phyloP scores from a whole-genome alignment of 331 rosid genomes.

The Pyracantha coccinea region DNA sequence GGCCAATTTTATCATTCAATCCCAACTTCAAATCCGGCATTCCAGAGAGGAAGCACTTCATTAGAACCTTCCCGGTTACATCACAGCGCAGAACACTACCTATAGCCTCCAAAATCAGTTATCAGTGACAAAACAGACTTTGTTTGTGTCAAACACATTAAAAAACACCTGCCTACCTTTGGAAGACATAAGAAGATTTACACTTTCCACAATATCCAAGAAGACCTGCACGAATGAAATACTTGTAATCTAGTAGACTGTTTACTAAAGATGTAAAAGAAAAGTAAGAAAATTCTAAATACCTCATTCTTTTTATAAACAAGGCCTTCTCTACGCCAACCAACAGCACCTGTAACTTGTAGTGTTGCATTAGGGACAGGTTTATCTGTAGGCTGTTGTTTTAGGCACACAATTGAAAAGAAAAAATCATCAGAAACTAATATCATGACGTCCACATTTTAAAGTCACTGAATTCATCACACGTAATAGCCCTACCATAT shows the following conservation, averaged over 20 bases:
- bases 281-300: background rate
- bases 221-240: slow-evolving; percentile 57
- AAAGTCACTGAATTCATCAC: background rate
- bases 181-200: slow-evolving; percentile 97
- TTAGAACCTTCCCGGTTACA: slow-evolving; percentile 93
- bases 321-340: slow-evolving; percentile 99
- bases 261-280: background rate
- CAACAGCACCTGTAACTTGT: slow-evolving; percentile 99
- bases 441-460: too few relatives aligned
- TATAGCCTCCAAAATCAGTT: slow-evolving; percentile 24
- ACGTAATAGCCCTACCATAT: background rate
- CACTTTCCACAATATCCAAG: slow-evolving; percentile 97
- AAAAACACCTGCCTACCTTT: slow-evolving; percentile 54
- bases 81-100: slow-evolving; percentile 96
- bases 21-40: slow-evolving; percentile 99
- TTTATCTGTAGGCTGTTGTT: slow-evolving; percentile 62
- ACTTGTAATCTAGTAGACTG: background rate
- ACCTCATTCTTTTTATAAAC: slow-evolving; percentile 96
- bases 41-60: slow-evolving; percentile 99
- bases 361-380: slow-evolving; percentile 97
- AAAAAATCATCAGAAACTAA: slow-evolving; percentile 14
- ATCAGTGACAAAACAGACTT: slow-evolving; percentile 16
- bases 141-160: background rate
- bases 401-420: slow-evolving; percentile 7
- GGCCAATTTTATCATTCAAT: slow-evolving; percentile 94